Conservation (phyloP, 176 grass and related monocot species). For the Carex myosuroides region DNA sequence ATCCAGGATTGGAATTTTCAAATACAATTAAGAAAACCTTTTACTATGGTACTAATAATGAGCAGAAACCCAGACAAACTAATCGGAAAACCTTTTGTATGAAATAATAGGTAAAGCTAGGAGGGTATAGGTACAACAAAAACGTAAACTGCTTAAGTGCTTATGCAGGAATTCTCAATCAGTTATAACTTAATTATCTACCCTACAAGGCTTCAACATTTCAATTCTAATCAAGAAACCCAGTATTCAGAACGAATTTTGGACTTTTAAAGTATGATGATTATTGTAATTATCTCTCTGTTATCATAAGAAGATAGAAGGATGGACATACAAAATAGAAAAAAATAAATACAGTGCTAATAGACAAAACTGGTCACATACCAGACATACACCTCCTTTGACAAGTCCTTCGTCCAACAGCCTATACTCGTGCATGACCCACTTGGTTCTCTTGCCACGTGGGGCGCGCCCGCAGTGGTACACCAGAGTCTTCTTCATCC, state of each 20-base stretch:
- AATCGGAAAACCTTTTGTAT: not conserved
- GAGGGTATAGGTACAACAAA: not conserved
- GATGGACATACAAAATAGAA: not conserved
- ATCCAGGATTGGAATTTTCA: not conserved
- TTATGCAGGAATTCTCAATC: not conserved
- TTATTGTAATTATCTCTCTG: not conserved
- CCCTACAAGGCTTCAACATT: not conserved
- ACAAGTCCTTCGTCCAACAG: conserved; percentile 12
- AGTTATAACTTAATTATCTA: not conserved
- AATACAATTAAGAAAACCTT: not conserved
- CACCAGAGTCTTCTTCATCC: conserved; percentile 97
- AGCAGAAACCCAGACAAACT: not conserved
- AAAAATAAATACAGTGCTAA: not conserved
- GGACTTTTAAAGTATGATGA: not conserved
- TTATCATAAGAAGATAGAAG: not conserved
- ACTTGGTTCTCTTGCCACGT: conserved; percentile 68
- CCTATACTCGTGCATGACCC: conserved; percentile 96
- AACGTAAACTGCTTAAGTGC: not conserved
- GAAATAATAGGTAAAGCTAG: not conserved
- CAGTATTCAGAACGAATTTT: not conserved
- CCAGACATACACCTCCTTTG: not conserved
- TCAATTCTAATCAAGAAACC: not conserved
- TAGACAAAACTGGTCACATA: not conserved
- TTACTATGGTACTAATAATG: not conserved
- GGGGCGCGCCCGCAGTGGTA: conserved; percentile 75